Percentiles rank a stretch among this genome's conserved stretches.
Evolutionary conservation across 1,284 basidiomycete genomes (phyloP).

Genomic region (Ceratobasidium sp.): DNA sequence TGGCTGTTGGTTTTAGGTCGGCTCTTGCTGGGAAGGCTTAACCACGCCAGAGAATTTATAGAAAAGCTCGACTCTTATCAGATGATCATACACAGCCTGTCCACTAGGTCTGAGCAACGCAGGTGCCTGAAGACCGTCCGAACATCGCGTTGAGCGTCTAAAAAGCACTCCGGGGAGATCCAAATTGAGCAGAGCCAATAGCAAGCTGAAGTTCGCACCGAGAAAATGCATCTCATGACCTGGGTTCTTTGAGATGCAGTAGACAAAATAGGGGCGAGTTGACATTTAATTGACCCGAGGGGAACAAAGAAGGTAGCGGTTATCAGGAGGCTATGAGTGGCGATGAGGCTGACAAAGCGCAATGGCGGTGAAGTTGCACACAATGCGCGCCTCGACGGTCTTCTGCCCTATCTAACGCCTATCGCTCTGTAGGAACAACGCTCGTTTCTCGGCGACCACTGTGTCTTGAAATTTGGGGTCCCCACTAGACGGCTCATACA

Average conservation of each 20-base stretch:
- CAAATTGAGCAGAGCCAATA: background rate
- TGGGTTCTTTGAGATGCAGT: background rate
- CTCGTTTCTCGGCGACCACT: background rate
- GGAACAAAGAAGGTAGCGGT: background rate
- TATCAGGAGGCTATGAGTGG: background rate
- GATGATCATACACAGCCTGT: slow-evolving; percentile 13
- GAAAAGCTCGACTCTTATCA: background rate
- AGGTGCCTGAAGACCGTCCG: slow-evolving; percentile 21
- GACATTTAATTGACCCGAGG: background rate
- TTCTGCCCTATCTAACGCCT: background rate
- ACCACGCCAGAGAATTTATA: slow-evolving; percentile 11
- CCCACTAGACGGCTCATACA: background rate
- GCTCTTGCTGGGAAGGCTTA: background rate
- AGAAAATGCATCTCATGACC: background rate
- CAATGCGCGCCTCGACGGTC: slow-evolving; percentile 8
- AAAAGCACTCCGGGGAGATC: background rate
- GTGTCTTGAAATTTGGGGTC: background rate
- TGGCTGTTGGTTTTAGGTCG: background rate
- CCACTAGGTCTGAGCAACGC: background rate
- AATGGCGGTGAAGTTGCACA: slow-evolving; percentile 19
- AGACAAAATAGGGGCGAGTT: no score
- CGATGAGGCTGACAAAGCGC: background rate
- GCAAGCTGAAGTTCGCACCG: no score
- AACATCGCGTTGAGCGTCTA: slow-evolving; percentile 4
- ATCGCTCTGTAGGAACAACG: background rate